Evolutionary conservation across 2,329 filamentous ascomycete genomes (phyloP).

Genomic region (Penicillium sumatraense): DNA sequence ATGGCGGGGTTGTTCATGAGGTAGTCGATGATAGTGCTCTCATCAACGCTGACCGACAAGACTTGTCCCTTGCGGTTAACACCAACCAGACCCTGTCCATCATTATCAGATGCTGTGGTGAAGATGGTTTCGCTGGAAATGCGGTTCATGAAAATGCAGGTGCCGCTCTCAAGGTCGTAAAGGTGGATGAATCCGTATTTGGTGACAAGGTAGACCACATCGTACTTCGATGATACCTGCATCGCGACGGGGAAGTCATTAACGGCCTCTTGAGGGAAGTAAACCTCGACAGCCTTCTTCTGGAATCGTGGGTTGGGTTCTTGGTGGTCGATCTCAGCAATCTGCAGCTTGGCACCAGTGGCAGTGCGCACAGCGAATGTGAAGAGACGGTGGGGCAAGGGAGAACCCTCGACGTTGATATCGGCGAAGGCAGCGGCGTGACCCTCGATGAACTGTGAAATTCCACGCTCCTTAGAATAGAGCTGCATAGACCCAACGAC

Average conservation of each 20-base stretch:
- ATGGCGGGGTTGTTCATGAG: conserved; percentile 96
- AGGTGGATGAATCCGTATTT: conserved; percentile 99
- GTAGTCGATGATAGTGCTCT: conserved; percentile 88
- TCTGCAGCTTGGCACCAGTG: conserved; percentile 90
- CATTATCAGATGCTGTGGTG: conserved; percentile 81
- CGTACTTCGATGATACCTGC: conserved; percentile 96
- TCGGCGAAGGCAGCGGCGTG: conserved; percentile 95
- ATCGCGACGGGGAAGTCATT: conserved; percentile 98
- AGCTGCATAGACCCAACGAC: conserved; percentile 97
- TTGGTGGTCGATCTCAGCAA: conserved; percentile 95
- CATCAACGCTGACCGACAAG: conserved; percentile 89
- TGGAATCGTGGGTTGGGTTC: conserved; percentile 85
- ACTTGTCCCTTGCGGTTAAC: conserved; percentile 99
- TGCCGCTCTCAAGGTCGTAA: conserved; percentile 94
- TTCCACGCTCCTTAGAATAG: conserved; percentile 92
- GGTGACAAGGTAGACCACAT: conserved; percentile 94
- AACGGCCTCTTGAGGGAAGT: conserved; percentile 92
- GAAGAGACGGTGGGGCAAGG: conserved; percentile 92
- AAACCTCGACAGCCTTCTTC: conserved; percentile 97
- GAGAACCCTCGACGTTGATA: conserved; percentile 83
- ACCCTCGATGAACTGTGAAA: conserved; percentile 97
- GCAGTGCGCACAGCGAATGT: conserved; percentile 92
- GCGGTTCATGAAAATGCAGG: conserved; percentile 98
- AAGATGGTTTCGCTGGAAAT: conserved; percentile 99
- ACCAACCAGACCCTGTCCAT: conserved; percentile 85